These are phyloP conservation scores for Paulownia fortunei DNA, from an alignment of 257 asterid species.

Conservation along the genomic window DNA sequence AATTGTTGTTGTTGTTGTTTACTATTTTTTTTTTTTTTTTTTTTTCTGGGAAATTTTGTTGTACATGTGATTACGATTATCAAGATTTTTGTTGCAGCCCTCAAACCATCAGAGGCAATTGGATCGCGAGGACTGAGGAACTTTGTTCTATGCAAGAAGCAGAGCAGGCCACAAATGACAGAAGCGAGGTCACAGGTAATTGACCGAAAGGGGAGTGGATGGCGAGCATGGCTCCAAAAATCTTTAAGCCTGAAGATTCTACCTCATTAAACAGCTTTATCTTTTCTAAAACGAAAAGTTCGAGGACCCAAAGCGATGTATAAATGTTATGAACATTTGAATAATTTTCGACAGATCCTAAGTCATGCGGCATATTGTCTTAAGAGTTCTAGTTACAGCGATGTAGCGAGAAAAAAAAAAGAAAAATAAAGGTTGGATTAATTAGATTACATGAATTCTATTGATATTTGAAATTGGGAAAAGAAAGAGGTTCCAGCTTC, in stretches of 20 bases:
- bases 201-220: conserved; percentile 33
- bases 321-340: neutral
- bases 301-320: neutral
- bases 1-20: neutral
- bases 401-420: too few relatives aligned
- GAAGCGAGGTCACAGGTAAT: conserved; percentile 32
- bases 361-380: too few relatives aligned
- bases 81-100: conserved; percentile 45
- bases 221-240: conserved; percentile 67
- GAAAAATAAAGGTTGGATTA: too few relatives aligned
- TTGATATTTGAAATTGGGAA: neutral
- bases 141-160: conserved; percentile 59
- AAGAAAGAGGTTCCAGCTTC: neutral
- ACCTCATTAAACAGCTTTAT: conserved; percentile 27
- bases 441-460: too few relatives aligned
- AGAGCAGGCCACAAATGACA: conserved; percentile 27
- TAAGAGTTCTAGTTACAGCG: too few relatives aligned
- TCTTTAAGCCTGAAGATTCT: conserved; percentile 45
- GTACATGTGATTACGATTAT: neutral
- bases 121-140: conserved; percentile 56
- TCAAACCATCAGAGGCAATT: conserved; percentile 45
- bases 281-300: neutral
- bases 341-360: neutral
- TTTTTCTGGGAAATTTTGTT: neutral
- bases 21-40: neutral